Base-by-base conservation (phyloP, 2,329 filamentous ascomycete species). In the Tolypocladium guangdongense region DNA sequence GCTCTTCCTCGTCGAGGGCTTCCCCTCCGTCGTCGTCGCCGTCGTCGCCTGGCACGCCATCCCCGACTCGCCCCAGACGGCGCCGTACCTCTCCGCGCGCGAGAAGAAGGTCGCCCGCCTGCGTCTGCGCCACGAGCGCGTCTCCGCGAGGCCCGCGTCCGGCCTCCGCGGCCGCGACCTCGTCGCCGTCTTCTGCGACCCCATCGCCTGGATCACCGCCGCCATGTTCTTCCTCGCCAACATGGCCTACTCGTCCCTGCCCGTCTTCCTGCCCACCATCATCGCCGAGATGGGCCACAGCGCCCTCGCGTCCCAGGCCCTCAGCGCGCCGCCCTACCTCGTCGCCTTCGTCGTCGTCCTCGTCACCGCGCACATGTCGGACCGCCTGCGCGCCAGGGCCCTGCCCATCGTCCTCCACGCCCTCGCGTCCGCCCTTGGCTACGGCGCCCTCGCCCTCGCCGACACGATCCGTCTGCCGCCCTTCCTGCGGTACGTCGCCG, bases 221-320 rank as follows among this genome's bases (percentile, higher is more conserved):
- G 69, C 81, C 60, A 95, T 95, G 81, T 88, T 95, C 75, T 90
- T 95, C 74, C 82, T 86, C 67, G 84, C 87, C 64, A 95, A 96
- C 69, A 86, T 95, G 66, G 87, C 90, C 14, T 96, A 95, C 73
- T 84, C 84, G 63, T 92, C 87, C 24, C 83, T 95, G 65, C 90
- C 90, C 3, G 88, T 93, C 49, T 95, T 95, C 66, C 78, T 95
- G 3, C 90, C 90, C 37, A 90, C 87, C 27, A 89, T 95, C 57
- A 78, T 95, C 48, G 74, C 76, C 55, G 80, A 85, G 64, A 83
- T 95, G 88, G 87, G 87, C 55, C 86, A 89, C 70, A 76, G 80
- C 37, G 69, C 78, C 1, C 70, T 87, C 2, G 71, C 80, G 3
- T 81, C 88, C 0, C 90, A 96, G 75, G 88, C 84, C 7, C 82